A percentile compares a stretch with the other conserved stretches of the same genome.
These are phyloP conservation scores for Lichtheimia ornata DNA, from an alignment of 371 early-diverging fungal genomes.

Conservation along the genomic window DNA sequence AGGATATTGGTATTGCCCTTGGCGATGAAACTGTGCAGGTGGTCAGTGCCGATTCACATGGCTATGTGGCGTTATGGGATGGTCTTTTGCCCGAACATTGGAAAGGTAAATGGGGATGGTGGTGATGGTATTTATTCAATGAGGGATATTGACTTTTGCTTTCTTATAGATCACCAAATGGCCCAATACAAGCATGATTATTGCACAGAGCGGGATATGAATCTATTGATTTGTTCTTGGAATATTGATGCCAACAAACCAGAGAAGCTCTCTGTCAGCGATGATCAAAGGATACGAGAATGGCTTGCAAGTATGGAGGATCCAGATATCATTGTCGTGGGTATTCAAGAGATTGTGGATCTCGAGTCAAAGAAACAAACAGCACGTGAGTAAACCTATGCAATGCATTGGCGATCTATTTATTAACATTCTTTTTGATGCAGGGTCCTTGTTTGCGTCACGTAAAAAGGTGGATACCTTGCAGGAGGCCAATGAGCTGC, in stretches of 20 bases:
- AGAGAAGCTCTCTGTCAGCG: conserved; percentile 35
- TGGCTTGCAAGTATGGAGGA: conserved; percentile 58
- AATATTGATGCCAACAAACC: conserved; percentile 80
- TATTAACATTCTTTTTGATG: conserved; percentile 44
- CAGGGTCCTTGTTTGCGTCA: conserved; percentile 61
- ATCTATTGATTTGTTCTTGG: conserved; percentile 78
- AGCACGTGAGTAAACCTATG: conserved; percentile 50
- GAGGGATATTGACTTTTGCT: background rate
- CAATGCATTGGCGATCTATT: background rate
- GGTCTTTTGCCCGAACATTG: conserved; percentile 69
- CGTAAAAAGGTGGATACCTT: conserved; percentile 50
- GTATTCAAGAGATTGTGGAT: conserved; percentile 88
- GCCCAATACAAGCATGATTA: conserved; percentile 53
- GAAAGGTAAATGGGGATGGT: conserved; percentile 44
- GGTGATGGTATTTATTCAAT: background rate
- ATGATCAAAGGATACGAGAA: conserved; percentile 39
- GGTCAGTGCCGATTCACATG: conserved; percentile 61
- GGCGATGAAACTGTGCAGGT: conserved; percentile 52
- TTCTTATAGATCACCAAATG: conserved; percentile 52
- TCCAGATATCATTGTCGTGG: conserved; percentile 83
- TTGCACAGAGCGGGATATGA: conserved; percentile 57
- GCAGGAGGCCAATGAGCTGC: conserved; percentile 49
- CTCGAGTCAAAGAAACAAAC: conserved; percentile 74
- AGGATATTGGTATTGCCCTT: conserved; percentile 47
- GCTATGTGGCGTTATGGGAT: conserved; percentile 74